phyloP scores from a whole-genome alignment of 352 stramenopile species.

The Pythium plurisporium region DNA sequence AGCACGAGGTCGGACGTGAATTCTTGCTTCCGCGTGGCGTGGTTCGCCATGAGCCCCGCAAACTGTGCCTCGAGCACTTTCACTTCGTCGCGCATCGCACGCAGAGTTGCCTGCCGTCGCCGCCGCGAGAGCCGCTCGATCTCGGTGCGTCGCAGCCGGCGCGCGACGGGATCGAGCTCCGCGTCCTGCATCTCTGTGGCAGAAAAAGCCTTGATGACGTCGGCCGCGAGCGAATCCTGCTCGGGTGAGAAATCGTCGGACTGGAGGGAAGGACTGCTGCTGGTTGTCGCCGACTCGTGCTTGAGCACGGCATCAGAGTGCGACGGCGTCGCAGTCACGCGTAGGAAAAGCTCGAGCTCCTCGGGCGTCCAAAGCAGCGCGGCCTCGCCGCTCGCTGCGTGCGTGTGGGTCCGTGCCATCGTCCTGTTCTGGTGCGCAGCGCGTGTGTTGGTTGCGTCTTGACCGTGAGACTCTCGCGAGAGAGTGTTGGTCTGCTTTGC shows the following conservation, averaged over 20 bases:
- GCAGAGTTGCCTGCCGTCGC: conserved; percentile 9
- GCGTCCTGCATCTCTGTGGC: not conserved
- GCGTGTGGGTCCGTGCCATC: not conserved
- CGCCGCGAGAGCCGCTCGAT: conserved; percentile 19
- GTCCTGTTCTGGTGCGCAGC: not conserved
- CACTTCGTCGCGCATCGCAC: conserved; percentile 11
- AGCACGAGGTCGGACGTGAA: not conserved
- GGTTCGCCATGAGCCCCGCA: not conserved
- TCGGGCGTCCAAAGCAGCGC: conserved; percentile 4
- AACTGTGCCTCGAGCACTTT: conserved; percentile 8
- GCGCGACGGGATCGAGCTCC: conserved; percentile 7
- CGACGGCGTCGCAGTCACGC: not conserved
- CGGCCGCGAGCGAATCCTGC: not conserved
- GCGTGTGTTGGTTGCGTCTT: not conserved
- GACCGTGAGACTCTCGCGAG: not conserved
- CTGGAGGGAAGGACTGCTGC: not conserved
- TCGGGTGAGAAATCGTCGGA: not conserved
- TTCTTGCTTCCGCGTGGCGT: not conserved
- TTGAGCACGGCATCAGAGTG: not conserved
- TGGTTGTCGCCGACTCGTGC: not conserved
- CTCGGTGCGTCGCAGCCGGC: conserved; percentile 13
- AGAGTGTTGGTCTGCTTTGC: conserved; percentile 10
- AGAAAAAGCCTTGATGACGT: not conserved
- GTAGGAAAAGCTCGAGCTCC: conserved; percentile 10
- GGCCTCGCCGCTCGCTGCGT: not conserved